Percentiles rank a stretch among this genome's conserved stretches.
Evolutionary conservation across 306 rosid species (phyloP).

Genomic region (Quercus cerris): DNA sequence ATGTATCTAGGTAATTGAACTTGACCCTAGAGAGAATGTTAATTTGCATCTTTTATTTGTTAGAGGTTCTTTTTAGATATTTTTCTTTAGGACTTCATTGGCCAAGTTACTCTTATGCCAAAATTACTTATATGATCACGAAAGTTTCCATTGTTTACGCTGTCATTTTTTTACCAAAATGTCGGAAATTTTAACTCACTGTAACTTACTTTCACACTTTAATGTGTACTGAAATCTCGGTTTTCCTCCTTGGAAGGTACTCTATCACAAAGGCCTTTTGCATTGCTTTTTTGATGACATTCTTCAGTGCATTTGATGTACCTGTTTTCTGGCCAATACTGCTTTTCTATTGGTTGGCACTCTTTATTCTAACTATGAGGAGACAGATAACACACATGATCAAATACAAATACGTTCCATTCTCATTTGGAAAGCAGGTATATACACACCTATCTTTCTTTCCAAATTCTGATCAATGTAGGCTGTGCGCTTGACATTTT

Average conservation of each 20-base stretch:
- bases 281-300: conserved; percentile 88
- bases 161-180: neutral
- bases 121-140: neutral
- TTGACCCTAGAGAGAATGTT: no score
- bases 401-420: conserved; percentile 91
- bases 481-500: neutral
- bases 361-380: conserved; percentile 86
- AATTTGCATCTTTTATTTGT: no score
- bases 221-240: conserved; percentile 13
- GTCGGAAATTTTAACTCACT: neutral
- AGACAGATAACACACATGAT: conserved; percentile 94
- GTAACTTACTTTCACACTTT: neutral
- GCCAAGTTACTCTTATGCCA: neutral
- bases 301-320: conserved; percentile 58
- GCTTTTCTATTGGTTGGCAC: conserved; percentile 86
- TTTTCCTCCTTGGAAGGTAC: conserved; percentile 57
- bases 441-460: neutral
- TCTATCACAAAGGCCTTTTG: conserved; percentile 88
- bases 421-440: conserved; percentile 96
- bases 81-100: neutral
- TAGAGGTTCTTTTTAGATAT: neutral
- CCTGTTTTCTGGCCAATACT: conserved; percentile 99
- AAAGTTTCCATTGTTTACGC: neutral
- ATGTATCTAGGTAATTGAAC: no score
- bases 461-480: neutral